These are phyloP conservation scores for Wickerhamiella pararugosa DNA, from an alignment of 1,139 yeast species.

Conservation along the genomic window DNA sequence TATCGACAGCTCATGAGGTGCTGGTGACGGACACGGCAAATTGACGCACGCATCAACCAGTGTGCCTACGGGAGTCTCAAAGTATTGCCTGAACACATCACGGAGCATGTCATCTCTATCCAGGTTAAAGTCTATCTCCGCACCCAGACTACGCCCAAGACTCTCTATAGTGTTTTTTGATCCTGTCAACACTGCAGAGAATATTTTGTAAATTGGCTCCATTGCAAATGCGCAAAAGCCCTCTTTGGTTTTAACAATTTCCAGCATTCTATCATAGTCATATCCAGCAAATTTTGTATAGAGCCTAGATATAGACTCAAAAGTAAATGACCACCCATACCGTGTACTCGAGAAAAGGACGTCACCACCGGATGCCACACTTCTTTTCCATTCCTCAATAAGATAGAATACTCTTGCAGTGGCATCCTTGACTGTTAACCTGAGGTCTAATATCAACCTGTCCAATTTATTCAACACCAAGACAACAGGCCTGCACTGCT, in stretches of 20 bases:
- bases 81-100: slow-evolving; percentile 39
- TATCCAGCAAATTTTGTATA: slow-evolving; percentile 30
- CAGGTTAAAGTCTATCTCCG: slow-evolving; percentile 21
- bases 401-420: slow-evolving; percentile 49
- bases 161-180: slow-evolving; percentile 31
- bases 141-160: slow-evolving; percentile 20
- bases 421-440: slow-evolving; percentile 60
- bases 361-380: slow-evolving; percentile 31
- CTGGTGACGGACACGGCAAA: neutral
- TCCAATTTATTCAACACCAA: slow-evolving; percentile 75
- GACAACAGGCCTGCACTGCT: slow-evolving; percentile 35
- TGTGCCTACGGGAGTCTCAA: slow-evolving; percentile 33
- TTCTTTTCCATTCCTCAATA: slow-evolving; percentile 47
- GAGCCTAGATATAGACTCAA: slow-evolving; percentile 42
- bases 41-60: slow-evolving; percentile 37
- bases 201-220: slow-evolving; percentile 67
- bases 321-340: slow-evolving; percentile 47
- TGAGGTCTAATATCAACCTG: slow-evolving; percentile 59
- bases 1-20: neutral
- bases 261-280: slow-evolving; percentile 29
- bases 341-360: slow-evolving; percentile 61
- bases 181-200: slow-evolving; percentile 45
- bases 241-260: slow-evolving; percentile 21
- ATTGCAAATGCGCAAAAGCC: slow-evolving; percentile 51
- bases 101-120: slow-evolving; percentile 48